Base-by-base conservation (phyloP, 169 alveolate genomes). In the Plasmodium inui region DNA sequence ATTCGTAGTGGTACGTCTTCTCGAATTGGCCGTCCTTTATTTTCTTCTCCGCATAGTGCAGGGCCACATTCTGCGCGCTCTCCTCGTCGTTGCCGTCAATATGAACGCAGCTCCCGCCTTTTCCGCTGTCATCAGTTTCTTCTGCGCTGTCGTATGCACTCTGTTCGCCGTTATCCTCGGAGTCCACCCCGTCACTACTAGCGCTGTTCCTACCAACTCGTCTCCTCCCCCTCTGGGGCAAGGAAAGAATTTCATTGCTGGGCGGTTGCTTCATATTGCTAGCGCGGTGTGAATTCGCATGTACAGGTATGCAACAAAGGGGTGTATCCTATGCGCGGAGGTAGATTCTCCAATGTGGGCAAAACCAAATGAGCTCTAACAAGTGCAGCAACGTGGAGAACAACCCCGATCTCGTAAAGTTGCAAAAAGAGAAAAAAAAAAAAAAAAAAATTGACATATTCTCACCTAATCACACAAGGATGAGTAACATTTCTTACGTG, bases 1-100 rank as follows among this genome's bases (percentile, higher is more conserved):
- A 96, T 39, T 85, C 90, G 82, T 86, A 96, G 22, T 85, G 83
- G 73, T 94, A 92, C 14, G 46, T 46, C 44, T 80, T 90, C n/a
- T 82, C 86, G 8, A 82, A 32, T 12, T 6, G 26, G 37, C n/a
- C 70, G 10, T 50, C 76, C 50, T 53, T 2, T 55, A 85, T 26
- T 50, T 53, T 73, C 46, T 86, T 34, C 19, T 44, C 6, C 14
- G 17, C 76, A 22, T 67, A 67, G n/a, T 37, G 76, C 37, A 67
- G 37, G 12, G 41, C 55, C 19, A 32, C 74, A 6, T 19, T 81
- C 55, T 44, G 55, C 12, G 26, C 14, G 55, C 22, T 67, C 53
- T 14, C 55, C 10, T 81, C 44, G 14, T 32, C 57, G 8, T 39
- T 14, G 55, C 32, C 4, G 22, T 22, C 57, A 0, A 32, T 34